Percentiles rank a stretch among this genome's conserved stretches.
These are phyloP conservation scores for Coemansia biformis DNA, from an alignment of 192 early-diverging fungal genomes.

Conservation along the genomic window DNA sequence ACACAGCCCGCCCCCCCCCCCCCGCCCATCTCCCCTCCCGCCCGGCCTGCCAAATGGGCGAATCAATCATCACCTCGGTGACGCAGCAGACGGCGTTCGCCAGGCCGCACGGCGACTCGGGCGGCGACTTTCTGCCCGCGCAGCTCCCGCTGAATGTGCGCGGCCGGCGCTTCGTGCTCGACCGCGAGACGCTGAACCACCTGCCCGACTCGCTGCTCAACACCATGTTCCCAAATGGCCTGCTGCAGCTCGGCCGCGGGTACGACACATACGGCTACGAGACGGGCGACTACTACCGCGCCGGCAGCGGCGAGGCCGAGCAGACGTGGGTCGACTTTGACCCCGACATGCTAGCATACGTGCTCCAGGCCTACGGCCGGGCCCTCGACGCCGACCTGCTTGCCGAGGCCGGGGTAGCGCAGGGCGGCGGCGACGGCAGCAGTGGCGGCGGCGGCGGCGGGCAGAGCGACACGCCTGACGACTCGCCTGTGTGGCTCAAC, in stretches of 20 bases:
- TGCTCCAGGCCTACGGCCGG: constrained; percentile 40
- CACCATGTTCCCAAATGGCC: constrained; percentile 48
- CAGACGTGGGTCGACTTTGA: constrained; percentile 53
- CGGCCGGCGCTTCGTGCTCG: constrained; percentile 42
- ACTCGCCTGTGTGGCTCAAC: constrained; percentile 28
- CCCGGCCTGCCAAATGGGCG: constrained; percentile 17
- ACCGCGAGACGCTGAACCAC: constrained; percentile 51
- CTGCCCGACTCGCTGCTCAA: constrained; percentile 48
- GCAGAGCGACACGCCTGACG: constrained; percentile 5
- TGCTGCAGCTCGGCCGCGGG: constrained; percentile 24
- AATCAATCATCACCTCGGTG: constrained; percentile 46
- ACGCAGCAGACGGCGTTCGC: constrained; percentile 41
- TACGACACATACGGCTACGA: constrained; percentile 26
- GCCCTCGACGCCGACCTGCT: constrained; percentile 28
- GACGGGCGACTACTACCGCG: constrained; percentile 26
- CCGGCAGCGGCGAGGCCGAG: constrained; percentile 15
- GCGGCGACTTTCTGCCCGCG: constrained; percentile 35
- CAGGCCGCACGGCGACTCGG: constrained; percentile 52
- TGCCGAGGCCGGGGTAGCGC: constrained; percentile 6
- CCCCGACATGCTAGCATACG: constrained; percentile 49
- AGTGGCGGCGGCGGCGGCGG: neutral
- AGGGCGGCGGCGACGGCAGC: constrained; percentile 3
- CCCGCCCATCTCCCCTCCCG: too few relatives aligned
- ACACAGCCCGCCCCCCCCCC: too few relatives aligned
- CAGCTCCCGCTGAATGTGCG: constrained; percentile 41